Base-by-base conservation (phyloP, 163 green algal genomes). In the Scenedesmus sp. region DNA sequence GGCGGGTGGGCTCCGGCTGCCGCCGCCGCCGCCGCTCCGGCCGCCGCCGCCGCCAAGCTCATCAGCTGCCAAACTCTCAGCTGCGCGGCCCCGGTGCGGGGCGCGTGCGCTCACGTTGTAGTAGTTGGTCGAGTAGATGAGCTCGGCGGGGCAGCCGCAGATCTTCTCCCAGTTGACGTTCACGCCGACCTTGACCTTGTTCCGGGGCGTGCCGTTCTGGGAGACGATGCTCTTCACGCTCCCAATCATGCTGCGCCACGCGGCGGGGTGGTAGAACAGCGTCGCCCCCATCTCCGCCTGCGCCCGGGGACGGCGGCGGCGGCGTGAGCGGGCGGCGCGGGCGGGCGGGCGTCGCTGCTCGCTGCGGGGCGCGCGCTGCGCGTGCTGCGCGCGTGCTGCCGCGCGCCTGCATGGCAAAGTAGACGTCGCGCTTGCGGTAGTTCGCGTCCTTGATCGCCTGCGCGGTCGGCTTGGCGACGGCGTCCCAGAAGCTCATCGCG, bases 151-250 rank as follows among this genome's bases (percentile, higher is more conserved):
- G 60, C 73, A 81, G 26, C 73, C 73, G 62, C 73, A 81, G 73
- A 81, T 18, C 60, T 81, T 81, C 62, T 81, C 73, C 73, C 73
- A 81, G 48, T 81, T 81, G 60, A 81, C 33, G 50, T 81, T 81
- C 22, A 81, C 15, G 48, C 73, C 73, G 26, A 81, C 73, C 48
- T 74, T 73, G 14, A 74, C 51, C 48, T 65, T 65, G 60, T 56
- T 72, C 44, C 44, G 42, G 33, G 72, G 72, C 15, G 72, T 80
- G 18, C 72, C 72, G 17, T 11, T 33, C 10, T 14, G n/a, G 18
- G 33, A 51, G 13, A 81, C 66, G 17, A 66, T 13, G 18, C 5
- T 57, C 47, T 74, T 81, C 31, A 81, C 36, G 29, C 34, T 42
- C 24, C n/a, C 26, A 7, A 64, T 64, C 29, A 74, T 54, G 34